Conservation (phyloP, 2,329 filamentous ascomycete species). For the Aotearoamyces nothofagi region DNA sequence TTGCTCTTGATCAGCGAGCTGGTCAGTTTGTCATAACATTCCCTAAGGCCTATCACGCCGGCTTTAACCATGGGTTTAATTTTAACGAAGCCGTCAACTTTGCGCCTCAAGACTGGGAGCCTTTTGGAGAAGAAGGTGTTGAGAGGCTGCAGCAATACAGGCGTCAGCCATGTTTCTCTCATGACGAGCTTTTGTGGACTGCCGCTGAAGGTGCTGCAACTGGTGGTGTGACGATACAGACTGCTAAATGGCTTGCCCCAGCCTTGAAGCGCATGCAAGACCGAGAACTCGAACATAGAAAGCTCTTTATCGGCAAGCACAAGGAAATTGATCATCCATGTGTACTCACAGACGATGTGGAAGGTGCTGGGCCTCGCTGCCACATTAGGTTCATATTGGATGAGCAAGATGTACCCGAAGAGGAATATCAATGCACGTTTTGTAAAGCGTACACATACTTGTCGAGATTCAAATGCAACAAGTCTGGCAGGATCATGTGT, state of each 20-base stretch:
- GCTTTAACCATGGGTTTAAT: slow-evolving; percentile 98
- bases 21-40: slow-evolving; percentile 96
- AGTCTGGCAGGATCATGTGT: slow-evolving; percentile 69
- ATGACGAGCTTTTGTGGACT: slow-evolving; percentile 86
- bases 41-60: slow-evolving; percentile 91
- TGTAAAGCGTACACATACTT: slow-evolving; percentile 90
- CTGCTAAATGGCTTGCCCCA: slow-evolving; percentile 86
- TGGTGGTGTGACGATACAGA: slow-evolving; percentile 56
- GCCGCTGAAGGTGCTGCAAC: slow-evolving; percentile 67
- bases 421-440: slow-evolving; percentile 80
- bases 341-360: slow-evolving; percentile 14
- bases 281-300: slow-evolving; percentile 55
- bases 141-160: slow-evolving; percentile 76
- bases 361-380: slow-evolving; percentile 27
- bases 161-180: slow-evolving; percentile 89
- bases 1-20: slow-evolving; percentile 87
- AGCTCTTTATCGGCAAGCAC: slow-evolving; percentile 53
- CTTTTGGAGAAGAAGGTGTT: slow-evolving; percentile 74
- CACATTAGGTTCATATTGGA: slow-evolving; percentile 47
- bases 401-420: slow-evolving; percentile 67
- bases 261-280: slow-evolving; percentile 66
- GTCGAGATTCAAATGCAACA: slow-evolving; percentile 76
- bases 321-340: slow-evolving; percentile 30
- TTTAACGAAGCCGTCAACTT: slow-evolving; percentile 99
- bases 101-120: slow-evolving; percentile 89